Evolutionary conservation across 2,329 filamentous ascomycete species (phyloP), one percentile per base, ranked within the genome.

Genomic region (Nemania abortiva): DNA sequence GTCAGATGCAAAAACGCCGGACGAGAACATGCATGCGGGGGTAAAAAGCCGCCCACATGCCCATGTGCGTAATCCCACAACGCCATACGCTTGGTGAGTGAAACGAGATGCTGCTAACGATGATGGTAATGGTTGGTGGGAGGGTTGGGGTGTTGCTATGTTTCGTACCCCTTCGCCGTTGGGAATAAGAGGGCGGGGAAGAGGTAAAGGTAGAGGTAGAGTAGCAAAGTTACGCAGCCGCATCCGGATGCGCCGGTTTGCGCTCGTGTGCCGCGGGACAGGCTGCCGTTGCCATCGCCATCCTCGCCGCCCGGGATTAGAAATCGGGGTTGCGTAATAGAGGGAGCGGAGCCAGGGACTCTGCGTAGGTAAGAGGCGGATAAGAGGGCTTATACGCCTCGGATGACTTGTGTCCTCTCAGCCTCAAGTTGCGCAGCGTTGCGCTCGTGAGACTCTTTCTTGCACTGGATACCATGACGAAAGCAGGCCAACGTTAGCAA

Each of bases 371-470:
- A 61, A 24, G 52, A 39, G 10, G n/a, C n/a, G 60, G 20, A 50
- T 37, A 11, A n/a, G 11, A n/a, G 22, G 62, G 50, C 64, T 82
- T 88, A 97, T 81, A 97, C 91, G 71, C 95, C 95, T 83, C 92
- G 95, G 84, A 98, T 96, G 76, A 97, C 94, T 72, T 95, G 92
- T 55, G 96, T 99, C 79, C 95, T 88, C 87, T 99, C 95, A 66
- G 91, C 89, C 82, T 98, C 93, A 79, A 99, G 86, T 84, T 97
- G 95, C 73, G 94, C 92, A 68, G 94, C 93, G 81, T 99, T 99
- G 74, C 94, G 90, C 81, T 97, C 94, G 82, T 97, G 94, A 56
- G 93, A 95, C 82, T 97, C 94, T 86, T 97, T 96, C 88, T 98
- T 97, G 88, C 95, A 98, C 89, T 91, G 78, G 34, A 67, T 60